Base-by-base conservation (phyloP, 352 stramenopile genomes). In the Pythium pyrilobum region DNA sequence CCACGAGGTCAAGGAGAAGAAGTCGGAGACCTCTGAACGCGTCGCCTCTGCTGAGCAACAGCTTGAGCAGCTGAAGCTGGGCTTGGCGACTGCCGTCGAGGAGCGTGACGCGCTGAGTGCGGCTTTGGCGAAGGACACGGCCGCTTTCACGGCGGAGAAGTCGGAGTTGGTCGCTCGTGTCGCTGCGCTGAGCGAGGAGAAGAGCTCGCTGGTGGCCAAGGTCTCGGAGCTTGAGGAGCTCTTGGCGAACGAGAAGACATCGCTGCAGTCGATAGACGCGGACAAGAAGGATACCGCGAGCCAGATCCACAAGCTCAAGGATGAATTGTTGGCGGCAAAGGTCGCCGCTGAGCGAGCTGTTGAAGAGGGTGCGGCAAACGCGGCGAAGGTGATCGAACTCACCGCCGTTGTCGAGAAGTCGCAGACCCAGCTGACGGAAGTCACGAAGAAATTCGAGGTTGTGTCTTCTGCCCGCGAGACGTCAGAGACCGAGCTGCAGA, bases 241-340 rank as follows among this genome's bases (percentile, higher is more conserved):
- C 7, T 29, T 82, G 4, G 51, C 67, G 32, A 61, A 76, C 24
- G 71, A 69, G 1, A 66, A 75, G 34, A 20, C 53, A 7, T 37
- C 46, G 33, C 13, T 62, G 65, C 44, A 48, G 56, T 56, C 31
- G 25, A 62, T 61, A 24, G 44, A 50, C 23, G 50, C 42, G 0
- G 79, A 85, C 13, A 87, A 81, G 52, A 59, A 79, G 12, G 64
- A 74, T 12, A n/a, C 62, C 8, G 37, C 32, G 2, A 54, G 58
- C 27, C 58, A 74, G 23, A 31, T 88, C 23, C 61, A 50, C 4
- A 50, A 60, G 20, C 67, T 88, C 27, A 81, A 88, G 66, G 72
- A 84, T 25, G 62, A 85, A 32, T 54, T 87, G n/a, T 40, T 77
- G 6, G 38, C 63, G 0, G 46, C 79, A 8, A 74, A 79, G 51